Percentiles rank a stretch among this genome's conserved stretches.
phyloP scores from a whole-genome alignment of 2,329 filamentous ascomycete genomes.

The Mollisia scopiformis region DNA sequence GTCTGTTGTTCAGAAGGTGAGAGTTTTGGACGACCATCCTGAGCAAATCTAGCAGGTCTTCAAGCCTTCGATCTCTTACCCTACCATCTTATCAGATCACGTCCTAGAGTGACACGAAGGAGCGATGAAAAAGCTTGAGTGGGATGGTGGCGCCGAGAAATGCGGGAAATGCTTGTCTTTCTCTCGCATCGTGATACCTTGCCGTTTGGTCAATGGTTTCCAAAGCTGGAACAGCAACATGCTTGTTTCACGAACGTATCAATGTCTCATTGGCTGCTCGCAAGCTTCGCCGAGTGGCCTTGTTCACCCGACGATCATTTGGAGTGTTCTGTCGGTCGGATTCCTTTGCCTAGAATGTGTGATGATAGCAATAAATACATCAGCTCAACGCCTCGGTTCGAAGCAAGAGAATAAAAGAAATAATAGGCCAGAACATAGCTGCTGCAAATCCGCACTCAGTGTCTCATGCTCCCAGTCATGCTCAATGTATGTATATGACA shows the following conservation, averaged over 20 bases:
- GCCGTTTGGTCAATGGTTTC: not conserved
- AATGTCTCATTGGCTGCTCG: not conserved
- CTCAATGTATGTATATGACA: not conserved
- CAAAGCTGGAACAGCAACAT: not conserved
- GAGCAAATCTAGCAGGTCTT: too few relatives aligned
- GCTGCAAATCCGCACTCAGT: not conserved
- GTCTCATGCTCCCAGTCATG: not conserved
- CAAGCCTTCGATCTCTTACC: not conserved
- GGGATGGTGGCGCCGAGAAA: not conserved
- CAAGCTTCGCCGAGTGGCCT: too few relatives aligned
- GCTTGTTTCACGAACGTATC: not conserved
- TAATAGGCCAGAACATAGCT: not conserved
- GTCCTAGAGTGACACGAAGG: not conserved
- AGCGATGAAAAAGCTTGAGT: conserved; percentile 5
- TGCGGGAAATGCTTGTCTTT: conserved; percentile 1
- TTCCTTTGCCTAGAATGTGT: not conserved
- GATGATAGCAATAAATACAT: not conserved
- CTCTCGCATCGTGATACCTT: not conserved
- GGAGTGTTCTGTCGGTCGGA: too few relatives aligned
- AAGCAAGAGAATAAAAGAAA: not conserved
- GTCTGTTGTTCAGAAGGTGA: too few relatives aligned
- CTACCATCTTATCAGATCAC: not conserved
- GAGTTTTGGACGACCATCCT: too few relatives aligned
- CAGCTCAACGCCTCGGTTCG: not conserved
- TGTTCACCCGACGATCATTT: too few relatives aligned